Evolutionary conservation across 257 asterid species (phyloP).

Genomic region (Solanum appendiculatum): DNA sequence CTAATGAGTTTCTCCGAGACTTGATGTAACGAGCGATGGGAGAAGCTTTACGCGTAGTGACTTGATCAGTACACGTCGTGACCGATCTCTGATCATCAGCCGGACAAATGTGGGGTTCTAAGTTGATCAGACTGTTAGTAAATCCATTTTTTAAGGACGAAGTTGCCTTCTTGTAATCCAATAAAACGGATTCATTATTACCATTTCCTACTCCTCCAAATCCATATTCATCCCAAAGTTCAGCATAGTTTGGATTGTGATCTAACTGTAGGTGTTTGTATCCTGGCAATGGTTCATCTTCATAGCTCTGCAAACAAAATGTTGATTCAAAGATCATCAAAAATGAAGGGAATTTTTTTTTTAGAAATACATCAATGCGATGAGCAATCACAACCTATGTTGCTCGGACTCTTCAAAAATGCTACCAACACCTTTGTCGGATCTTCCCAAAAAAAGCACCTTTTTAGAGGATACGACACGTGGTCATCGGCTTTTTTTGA

Average conservation of each 20-base stretch:
- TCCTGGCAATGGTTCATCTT: constrained; percentile 62
- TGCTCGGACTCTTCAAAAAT: neutral
- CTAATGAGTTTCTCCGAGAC: constrained; percentile 56
- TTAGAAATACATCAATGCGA: too few species aligned
- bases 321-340: neutral
- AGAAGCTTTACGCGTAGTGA: constrained; percentile 17
- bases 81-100: constrained; percentile 40
- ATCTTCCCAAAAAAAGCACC: neutral
- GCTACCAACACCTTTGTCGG: neutral
- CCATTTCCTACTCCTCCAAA: constrained; percentile 17
- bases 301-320: constrained; percentile 54
- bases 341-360: neutral
- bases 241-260: constrained; percentile 40
- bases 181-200: constrained; percentile 23
- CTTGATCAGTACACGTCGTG: constrained; percentile 23
- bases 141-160: constrained; percentile 39
- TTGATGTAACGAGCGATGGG: constrained; percentile 34
- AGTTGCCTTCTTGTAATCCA: constrained; percentile 42
- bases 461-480: neutral
- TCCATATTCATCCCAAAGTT: constrained; percentile 45
- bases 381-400: neutral
- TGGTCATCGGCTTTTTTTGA: neutral
- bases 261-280: constrained; percentile 43
- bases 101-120: constrained; percentile 27
- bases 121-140: constrained; percentile 10